phyloP scores from a whole-genome alignment of 2,329 filamentous ascomycete species.

The Lasiodiplodia citricola region DNA sequence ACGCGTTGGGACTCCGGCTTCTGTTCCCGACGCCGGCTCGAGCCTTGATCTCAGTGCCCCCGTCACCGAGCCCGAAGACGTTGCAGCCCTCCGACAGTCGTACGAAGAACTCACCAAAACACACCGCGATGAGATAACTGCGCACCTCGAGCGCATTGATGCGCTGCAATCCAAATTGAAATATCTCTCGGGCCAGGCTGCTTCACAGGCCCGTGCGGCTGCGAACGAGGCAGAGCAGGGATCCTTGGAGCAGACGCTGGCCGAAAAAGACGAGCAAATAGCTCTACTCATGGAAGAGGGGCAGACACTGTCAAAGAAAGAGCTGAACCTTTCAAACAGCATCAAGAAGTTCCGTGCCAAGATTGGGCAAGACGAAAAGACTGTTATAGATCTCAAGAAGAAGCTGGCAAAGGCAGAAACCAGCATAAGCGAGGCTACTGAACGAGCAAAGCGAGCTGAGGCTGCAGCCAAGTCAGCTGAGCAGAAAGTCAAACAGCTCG shows the following conservation, averaged over 20 bases:
- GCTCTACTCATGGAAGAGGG: constrained; percentile 91
- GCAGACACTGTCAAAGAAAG: constrained; percentile 81
- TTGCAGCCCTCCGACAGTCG: constrained; percentile 56
- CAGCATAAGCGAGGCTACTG: constrained; percentile 63
- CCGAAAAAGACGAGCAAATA: constrained; percentile 90
- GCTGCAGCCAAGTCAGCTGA: constrained; percentile 61
- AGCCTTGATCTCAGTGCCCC: constrained; percentile 41
- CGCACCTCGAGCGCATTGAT: constrained; percentile 88
- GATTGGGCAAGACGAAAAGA: constrained; percentile 57
- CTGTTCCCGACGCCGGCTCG: constrained; percentile 33
- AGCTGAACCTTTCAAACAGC: constrained; percentile 80
- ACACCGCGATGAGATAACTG: constrained; percentile 81
- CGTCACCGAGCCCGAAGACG: constrained; percentile 34
- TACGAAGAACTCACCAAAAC: constrained; percentile 60
- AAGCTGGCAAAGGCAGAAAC: constrained; percentile 71
- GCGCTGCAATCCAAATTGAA: constrained; percentile 89
- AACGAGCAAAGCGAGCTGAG: constrained; percentile 67
- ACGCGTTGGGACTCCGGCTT: constrained; percentile 7
- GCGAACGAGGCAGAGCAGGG: constrained; percentile 67
- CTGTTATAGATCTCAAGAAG: constrained; percentile 57
- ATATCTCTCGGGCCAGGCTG: constrained; percentile 81
- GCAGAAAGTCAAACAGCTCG: constrained; percentile 59
- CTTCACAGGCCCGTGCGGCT: constrained; percentile 74
- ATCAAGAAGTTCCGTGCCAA: constrained; percentile 77
- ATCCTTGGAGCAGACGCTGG: constrained; percentile 76